Conservation (phyloP, 495 filamentous ascomycete genomes). For the Podospora didyma region DNA sequence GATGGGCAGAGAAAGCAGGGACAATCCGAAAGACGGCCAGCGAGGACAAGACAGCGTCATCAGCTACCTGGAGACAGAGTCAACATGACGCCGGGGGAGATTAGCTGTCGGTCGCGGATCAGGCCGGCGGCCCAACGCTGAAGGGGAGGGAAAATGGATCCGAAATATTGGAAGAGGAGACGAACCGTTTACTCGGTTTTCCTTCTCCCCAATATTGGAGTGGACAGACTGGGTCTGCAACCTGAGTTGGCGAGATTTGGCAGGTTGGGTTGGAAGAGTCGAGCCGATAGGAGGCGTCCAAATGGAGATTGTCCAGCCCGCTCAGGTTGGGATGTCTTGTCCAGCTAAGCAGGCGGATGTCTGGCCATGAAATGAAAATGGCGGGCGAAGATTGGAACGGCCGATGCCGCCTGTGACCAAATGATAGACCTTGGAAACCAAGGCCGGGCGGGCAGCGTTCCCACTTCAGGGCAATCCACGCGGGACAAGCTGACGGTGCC, state of each 20-base stretch:
- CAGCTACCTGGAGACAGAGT: neutral
- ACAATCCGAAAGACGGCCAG: too few species aligned
- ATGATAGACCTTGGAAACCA: too few species aligned
- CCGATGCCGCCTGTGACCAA: too few species aligned
- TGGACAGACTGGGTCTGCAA: neutral
- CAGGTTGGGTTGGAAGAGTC: too few species aligned
- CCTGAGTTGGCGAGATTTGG: neutral
- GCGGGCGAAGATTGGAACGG: too few species aligned
- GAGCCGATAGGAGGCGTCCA: too few species aligned
- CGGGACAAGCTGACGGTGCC: too few species aligned
- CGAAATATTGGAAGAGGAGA: too few species aligned
- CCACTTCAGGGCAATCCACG: too few species aligned
- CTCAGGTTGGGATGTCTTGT: too few species aligned
- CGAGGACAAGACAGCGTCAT: neutral
- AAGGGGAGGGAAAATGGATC: neutral
- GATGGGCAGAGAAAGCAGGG: neutral
- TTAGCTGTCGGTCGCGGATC: slow-evolving; percentile 5
- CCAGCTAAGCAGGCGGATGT: neutral
- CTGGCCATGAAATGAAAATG: neutral
- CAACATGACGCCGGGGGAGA: slow-evolving; percentile 3
- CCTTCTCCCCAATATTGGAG: neutral
- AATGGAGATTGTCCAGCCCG: too few species aligned
- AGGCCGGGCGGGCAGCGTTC: too few species aligned
- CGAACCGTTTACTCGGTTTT: neutral
- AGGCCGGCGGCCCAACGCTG: slow-evolving; percentile 1